A percentile compares a stretch with the other conserved stretches of the same genome.
Conservation (phyloP, 1,284 basidiomycete genomes). For the Marasmius tenuissimus region DNA sequence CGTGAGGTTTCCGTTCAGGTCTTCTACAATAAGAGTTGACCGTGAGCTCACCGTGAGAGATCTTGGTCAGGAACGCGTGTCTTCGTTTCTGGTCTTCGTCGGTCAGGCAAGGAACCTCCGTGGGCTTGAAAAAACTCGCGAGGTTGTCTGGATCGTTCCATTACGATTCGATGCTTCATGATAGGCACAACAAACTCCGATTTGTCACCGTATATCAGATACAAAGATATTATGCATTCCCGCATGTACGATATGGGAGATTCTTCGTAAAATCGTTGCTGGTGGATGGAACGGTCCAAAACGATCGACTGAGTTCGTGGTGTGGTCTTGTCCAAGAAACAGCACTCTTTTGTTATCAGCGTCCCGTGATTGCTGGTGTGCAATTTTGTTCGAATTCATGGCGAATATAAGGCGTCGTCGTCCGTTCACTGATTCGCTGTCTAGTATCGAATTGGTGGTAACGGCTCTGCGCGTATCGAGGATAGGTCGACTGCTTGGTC, state of each 20-base stretch:
- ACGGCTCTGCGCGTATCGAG: conserved; percentile 84
- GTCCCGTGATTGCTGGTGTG: background rate
- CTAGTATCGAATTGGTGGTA: conserved; percentile 76
- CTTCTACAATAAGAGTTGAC: no score
- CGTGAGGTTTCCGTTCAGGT: no score
- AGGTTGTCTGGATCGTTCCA: no score
- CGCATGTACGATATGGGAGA: background rate
- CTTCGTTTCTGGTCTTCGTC: no score
- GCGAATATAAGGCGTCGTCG: background rate
- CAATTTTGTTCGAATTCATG: background rate
- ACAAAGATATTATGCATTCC: background rate
- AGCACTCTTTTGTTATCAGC: background rate
- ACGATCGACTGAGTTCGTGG: background rate
- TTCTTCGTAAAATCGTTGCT: background rate
- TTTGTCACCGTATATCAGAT: background rate
- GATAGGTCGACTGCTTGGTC: conserved; percentile 82
- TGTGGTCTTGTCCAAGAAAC: background rate
- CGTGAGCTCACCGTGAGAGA: no score
- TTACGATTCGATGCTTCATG: background rate
- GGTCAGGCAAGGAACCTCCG: no score
- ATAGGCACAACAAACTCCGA: background rate
- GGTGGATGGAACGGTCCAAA: background rate
- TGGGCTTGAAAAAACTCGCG: no score
- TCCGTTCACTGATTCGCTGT: background rate
- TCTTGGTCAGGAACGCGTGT: no score